A percentile compares a stretch with the other conserved stretches of the same genome.
Evolutionary conservation across 345 rosid species (phyloP).

Genomic region (Rhizophora apiculata): DNA sequence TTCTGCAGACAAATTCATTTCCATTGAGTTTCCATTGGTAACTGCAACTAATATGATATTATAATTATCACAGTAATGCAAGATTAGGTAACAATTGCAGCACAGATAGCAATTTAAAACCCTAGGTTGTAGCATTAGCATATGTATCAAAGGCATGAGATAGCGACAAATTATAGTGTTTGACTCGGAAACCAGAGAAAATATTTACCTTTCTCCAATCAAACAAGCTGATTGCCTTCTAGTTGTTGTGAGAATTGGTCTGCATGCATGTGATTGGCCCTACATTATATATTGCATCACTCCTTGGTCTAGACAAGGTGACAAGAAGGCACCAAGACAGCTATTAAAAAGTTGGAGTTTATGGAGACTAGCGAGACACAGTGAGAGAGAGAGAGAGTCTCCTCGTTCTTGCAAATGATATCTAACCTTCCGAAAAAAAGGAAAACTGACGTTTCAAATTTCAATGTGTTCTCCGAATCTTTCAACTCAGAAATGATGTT

Average conservation of each 20-base stretch:
- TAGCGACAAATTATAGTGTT: neutral
- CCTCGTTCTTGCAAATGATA: neutral
- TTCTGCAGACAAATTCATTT: too few species aligned
- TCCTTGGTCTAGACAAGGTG: neutral
- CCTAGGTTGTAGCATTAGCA: conserved; percentile 9
- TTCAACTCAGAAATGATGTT: neutral
- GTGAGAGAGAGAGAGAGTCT: too few species aligned
- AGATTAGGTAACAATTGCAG: neutral
- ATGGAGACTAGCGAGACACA: neutral
- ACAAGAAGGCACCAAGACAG: conserved; percentile 5
- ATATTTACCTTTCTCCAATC: neutral
- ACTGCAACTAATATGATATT: too few species aligned
- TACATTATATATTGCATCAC: conserved; percentile 1
- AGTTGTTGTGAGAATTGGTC: neutral
- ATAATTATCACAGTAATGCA: too few species aligned
- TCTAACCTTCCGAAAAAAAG: neutral
- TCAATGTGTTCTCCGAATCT: neutral
- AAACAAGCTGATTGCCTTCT: neutral
- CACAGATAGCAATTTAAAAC: neutral
- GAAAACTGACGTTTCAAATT: neutral
- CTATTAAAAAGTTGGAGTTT: conserved; percentile 6
- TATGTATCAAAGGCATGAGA: neutral
- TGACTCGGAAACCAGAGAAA: neutral
- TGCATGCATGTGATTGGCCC: conserved; percentile 8
- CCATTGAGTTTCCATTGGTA: too few species aligned